These are phyloP conservation scores for Trichomonas vaginalis DNA, from an alignment of 208 protist species.

Conservation along the genomic window DNA sequence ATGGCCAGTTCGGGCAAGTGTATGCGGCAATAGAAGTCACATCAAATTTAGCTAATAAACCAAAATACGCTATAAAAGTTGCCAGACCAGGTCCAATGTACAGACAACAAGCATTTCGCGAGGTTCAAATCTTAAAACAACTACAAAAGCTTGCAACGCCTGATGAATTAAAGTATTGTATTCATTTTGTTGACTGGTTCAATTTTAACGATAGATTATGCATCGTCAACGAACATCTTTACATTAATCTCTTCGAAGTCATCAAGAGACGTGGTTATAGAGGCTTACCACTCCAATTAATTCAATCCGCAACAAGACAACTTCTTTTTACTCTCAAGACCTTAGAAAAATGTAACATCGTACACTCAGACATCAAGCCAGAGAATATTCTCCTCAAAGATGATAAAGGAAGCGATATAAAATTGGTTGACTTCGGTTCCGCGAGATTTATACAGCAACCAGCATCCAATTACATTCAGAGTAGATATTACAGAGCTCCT, in stretches of 20 bases:
- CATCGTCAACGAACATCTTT: not conserved
- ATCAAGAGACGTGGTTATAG: not conserved
- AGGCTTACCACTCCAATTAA: not conserved
- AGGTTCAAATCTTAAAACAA: not conserved
- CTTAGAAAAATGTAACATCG: not conserved
- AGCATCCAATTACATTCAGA: conserved; percentile 74
- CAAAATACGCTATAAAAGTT: not conserved
- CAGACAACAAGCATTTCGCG: not conserved
- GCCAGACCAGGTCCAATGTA: not conserved
- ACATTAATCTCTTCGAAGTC: not conserved
- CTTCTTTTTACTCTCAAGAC: not conserved
- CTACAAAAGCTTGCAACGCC: not conserved
- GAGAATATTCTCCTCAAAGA: conserved; percentile 11
- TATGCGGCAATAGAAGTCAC: not conserved
- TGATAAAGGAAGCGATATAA: conserved; percentile 48
- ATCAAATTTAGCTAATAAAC: too few relatives aligned
- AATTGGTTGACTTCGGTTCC: conserved; percentile 92
- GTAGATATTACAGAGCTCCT: conserved; percentile 66
- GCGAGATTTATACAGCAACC: conserved; percentile 64
- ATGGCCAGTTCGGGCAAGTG: not conserved
- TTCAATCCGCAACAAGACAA: not conserved
- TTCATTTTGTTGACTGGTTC: not conserved
- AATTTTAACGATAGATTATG: not conserved
- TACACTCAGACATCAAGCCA: not conserved
- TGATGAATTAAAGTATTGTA: not conserved